Percentiles rank a stretch among this genome's conserved stretches.
phyloP scores from a whole-genome alignment of 176 grass and related monocot species.

The Bolboschoenus planiculmis region DNA sequence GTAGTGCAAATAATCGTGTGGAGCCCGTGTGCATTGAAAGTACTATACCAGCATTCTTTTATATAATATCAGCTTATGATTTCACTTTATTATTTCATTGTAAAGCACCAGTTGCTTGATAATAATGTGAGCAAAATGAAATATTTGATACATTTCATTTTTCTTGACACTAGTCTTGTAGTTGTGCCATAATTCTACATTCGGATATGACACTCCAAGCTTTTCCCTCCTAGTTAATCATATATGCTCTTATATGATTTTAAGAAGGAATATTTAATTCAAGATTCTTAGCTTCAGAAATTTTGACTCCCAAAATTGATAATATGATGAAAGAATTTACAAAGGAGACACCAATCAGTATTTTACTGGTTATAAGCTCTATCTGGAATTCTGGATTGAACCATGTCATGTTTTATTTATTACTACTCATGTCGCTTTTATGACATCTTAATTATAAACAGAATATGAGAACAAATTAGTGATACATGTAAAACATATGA shows the following conservation, averaged over 20 bases:
- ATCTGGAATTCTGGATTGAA: too few species aligned
- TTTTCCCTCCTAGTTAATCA: background rate
- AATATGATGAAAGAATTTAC: too few species aligned
- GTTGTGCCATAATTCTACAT: background rate
- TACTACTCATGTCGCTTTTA: background rate
- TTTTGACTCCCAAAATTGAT: too few species aligned
- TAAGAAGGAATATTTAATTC: background rate
- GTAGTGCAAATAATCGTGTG: too few species aligned
- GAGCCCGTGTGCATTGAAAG: too few species aligned
- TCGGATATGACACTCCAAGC: too few species aligned
- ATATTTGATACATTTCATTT: background rate
- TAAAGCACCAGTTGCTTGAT: background rate
- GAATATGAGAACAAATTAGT: background rate
- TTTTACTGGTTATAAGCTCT: too few species aligned
- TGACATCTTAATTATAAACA: background rate
- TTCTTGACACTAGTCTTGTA: too few species aligned
- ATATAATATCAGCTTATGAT: background rate
- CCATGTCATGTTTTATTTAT: too few species aligned
- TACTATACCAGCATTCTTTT: too few species aligned
- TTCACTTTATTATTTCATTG: background rate
- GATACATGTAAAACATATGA: background rate
- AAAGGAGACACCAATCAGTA: too few species aligned
- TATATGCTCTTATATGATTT: background rate
- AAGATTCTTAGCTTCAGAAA: background rate
- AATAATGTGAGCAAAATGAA: background rate